Evolutionary conservation across 805 yeast species (phyloP).

Genomic region (Starmera dryadoides): DNA sequence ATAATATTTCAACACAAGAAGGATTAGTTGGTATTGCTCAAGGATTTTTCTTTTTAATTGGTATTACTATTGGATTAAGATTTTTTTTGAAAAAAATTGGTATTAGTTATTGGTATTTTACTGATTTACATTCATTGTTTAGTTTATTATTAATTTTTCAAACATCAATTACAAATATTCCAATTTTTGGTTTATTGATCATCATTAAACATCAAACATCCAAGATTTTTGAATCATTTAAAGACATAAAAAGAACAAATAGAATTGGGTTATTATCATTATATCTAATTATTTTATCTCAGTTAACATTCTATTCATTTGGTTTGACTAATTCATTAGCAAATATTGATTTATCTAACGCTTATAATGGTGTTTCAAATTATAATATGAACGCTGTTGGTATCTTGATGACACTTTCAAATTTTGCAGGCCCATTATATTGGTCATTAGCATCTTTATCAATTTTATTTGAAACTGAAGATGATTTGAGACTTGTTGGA

Average conservation of each 20-base stretch:
- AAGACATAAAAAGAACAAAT: neutral
- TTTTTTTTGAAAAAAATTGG: slow-evolving; percentile 6
- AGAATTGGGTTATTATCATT: slow-evolving; percentile 8
- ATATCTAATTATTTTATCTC: slow-evolving; percentile 47
- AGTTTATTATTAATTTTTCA: slow-evolving; percentile 42
- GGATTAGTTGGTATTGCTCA: slow-evolving; percentile 27
- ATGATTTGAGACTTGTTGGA: slow-evolving; percentile 17
- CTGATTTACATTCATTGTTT: slow-evolving; percentile 30
- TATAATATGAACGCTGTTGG: slow-evolving; percentile 73
- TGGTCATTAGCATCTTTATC: slow-evolving; percentile 56
- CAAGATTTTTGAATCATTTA: slow-evolving; percentile 1
- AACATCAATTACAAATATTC: slow-evolving; percentile 39
- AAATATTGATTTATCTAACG: slow-evolving; percentile 82
- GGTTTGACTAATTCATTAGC: slow-evolving; percentile 93
- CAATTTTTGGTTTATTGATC: slow-evolving; percentile 36
- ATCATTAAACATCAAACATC: slow-evolving; percentile 16
- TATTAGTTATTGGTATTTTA: slow-evolving; percentile 15
- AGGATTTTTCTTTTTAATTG: slow-evolving; percentile 26
- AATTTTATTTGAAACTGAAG: slow-evolving; percentile 26
- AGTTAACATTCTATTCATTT: slow-evolving; percentile 73
- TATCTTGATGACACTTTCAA: slow-evolving; percentile 68
- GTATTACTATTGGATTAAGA: slow-evolving; percentile 26
- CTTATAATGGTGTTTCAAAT: slow-evolving; percentile 78
- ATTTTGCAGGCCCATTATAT: slow-evolving; percentile 78
- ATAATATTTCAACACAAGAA: slow-evolving; percentile 21